Evolutionary conservation across 768 basidiomycete genomes (phyloP).

Genomic region (Coprinopsis strossmayeri): DNA sequence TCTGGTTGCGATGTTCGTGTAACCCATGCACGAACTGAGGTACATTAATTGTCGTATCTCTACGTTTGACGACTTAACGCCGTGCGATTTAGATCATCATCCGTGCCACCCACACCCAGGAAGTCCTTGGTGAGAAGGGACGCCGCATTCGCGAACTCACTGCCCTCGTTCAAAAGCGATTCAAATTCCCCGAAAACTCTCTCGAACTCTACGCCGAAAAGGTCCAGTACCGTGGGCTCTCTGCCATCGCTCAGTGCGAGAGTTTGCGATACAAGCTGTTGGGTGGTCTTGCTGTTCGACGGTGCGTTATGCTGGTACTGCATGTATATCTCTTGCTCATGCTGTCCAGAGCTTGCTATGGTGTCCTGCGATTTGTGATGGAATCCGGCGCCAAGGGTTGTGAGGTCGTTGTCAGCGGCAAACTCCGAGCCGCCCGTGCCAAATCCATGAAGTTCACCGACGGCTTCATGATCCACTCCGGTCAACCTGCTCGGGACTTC

Average conservation of each 20-base stretch:
- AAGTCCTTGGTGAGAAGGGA: constrained; percentile 98
- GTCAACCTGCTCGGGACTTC: constrained; percentile 95
- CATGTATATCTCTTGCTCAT: neutral
- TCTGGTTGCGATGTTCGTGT: constrained; percentile 99
- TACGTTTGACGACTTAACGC: neutral
- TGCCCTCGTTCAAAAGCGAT: constrained; percentile 96
- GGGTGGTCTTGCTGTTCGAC: constrained; percentile 97
- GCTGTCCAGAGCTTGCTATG: constrained; percentile 62
- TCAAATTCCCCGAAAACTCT: constrained; percentile 99
- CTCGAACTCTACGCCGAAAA: constrained; percentile 99
- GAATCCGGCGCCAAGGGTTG: constrained; percentile 99
- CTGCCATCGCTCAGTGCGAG: constrained; percentile 98
- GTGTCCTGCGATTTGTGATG: constrained; percentile 99
- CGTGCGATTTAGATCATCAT: constrained; percentile 77
- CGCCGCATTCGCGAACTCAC: constrained; percentile 99
- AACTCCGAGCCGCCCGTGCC: constrained; percentile 98
- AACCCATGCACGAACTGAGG: constrained; percentile 98
- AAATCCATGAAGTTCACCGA: constrained; percentile 99
- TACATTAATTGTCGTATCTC: constrained; percentile 21
- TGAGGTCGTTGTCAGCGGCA: constrained; percentile 98
- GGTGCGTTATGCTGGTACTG: constrained; percentile 47
- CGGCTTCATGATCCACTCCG: constrained; percentile 98
- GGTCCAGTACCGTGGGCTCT: constrained; percentile 96
- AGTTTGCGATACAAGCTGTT: constrained; percentile 97
- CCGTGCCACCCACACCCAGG: constrained; percentile 98